Evolutionary conservation across 2,329 filamentous ascomycete species (phyloP).

Genomic region (Botryosphaeria dothidea): DNA sequence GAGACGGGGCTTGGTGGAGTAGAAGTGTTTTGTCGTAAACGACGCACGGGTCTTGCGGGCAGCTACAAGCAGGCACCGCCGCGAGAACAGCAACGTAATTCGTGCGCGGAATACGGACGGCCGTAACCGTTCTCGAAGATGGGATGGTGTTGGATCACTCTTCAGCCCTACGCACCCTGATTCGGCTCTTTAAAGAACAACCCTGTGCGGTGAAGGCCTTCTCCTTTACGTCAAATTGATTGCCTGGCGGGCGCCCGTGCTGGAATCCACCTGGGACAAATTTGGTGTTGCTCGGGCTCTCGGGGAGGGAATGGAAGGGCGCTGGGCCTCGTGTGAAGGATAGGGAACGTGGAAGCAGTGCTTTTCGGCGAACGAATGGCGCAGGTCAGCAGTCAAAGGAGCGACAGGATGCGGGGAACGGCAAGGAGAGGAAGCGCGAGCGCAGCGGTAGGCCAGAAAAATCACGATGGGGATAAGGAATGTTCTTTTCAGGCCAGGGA

Average conservation of each 20-base stretch:
- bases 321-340: background rate
- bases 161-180: constrained; percentile 11
- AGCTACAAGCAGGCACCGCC: constrained; percentile 5
- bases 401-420: constrained; percentile 9
- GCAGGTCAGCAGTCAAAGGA: constrained; percentile 14
- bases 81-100: background rate
- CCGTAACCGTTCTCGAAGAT: background rate
- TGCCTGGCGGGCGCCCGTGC: constrained; percentile 7
- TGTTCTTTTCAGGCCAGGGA: constrained; percentile 15
- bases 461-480: constrained; percentile 18
- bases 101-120: constrained; percentile 5
- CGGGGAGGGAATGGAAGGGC: constrained; percentile 1
- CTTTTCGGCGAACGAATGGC: background rate
- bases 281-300: background rate
- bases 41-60: background rate
- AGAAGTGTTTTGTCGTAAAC: constrained; percentile 12
- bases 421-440: constrained; percentile 18
- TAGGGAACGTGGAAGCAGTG: background rate
- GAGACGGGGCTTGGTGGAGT: constrained; percentile 2
- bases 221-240: constrained; percentile 19
- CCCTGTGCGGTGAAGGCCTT: background rate
- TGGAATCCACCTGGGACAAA: constrained; percentile 17
- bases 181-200: constrained; percentile 7
- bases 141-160: background rate
- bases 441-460: constrained; percentile 12